Conservation (phyloP, 805 yeast genomes). For the Lachancea kluyveri region DNA sequence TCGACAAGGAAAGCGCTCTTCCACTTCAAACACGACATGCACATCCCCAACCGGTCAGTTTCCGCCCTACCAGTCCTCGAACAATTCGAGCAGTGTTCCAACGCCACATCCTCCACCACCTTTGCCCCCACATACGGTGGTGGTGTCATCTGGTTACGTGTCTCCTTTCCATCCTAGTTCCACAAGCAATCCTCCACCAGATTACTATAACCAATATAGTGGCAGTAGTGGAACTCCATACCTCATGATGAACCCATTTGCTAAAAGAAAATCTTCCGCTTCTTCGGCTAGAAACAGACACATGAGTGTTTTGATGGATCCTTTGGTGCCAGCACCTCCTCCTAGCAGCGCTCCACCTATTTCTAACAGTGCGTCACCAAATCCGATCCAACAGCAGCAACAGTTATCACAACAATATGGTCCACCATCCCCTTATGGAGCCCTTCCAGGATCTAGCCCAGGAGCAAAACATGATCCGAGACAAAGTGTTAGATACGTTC, state of each 20-base stretch:
- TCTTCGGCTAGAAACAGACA: constrained; percentile 18
- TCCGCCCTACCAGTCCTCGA: constrained; percentile 3
- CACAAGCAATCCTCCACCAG: constrained; percentile 2
- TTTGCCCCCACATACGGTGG: constrained; percentile 2
- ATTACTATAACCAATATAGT: no score
- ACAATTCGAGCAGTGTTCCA: constrained; percentile 1
- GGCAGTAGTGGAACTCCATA: constrained; percentile 2
- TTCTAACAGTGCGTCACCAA: constrained; percentile 4
- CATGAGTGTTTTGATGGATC: constrained; percentile 24
- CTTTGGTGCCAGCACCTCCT: constrained; percentile 18
- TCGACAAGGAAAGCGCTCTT: no score
- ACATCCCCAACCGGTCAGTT: no score
- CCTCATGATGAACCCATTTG: constrained; percentile 23
- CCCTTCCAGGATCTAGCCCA: neutral
- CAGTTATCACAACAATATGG: neutral
- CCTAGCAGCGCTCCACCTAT: neutral
- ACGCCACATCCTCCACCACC: constrained; percentile 2
- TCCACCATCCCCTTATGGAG: neutral
- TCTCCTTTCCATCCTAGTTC: constrained; percentile 2
- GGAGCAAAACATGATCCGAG: constrained; percentile 1
- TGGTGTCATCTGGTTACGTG: constrained; percentile 1
- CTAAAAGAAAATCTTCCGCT: constrained; percentile 8
- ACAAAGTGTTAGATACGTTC: constrained; percentile 2
- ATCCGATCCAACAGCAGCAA: constrained; percentile 6
- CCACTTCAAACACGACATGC: no score